A percentile compares a stretch with the other conserved stretches of the same genome.
These are phyloP conservation scores for Penicillium manginii DNA, from an alignment of 495 filamentous ascomycete genomes.

Conservation along the genomic window DNA sequence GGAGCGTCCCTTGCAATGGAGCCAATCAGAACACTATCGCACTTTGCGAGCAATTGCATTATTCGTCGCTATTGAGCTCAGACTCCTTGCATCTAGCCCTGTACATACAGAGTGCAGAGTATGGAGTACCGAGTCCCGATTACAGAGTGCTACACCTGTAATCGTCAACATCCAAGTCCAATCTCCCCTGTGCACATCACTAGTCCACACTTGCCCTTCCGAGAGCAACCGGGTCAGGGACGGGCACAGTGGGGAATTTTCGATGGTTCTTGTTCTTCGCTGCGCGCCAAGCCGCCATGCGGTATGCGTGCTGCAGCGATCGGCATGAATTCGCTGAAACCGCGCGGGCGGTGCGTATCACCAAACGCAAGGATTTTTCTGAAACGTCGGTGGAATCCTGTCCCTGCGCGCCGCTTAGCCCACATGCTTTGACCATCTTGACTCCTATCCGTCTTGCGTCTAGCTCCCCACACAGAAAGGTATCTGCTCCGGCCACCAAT, in stretches of 20 bases:
- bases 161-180: background rate
- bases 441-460: constrained; percentile 1
- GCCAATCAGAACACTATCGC: constrained; percentile 13
- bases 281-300: constrained; percentile 21
- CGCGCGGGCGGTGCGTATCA: constrained; percentile 14
- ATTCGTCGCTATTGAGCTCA: constrained; percentile 1
- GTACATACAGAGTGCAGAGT: background rate
- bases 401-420: constrained; percentile 1
- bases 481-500: background rate
- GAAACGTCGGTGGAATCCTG: constrained; percentile 32
- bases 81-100: constrained; percentile 3
- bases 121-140: background rate
- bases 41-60: constrained; percentile 22
- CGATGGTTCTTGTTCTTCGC: constrained; percentile 27
- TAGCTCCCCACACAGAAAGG: background rate
- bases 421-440: constrained; percentile 1
- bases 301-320: constrained; percentile 26
- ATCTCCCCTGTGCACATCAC: background rate
- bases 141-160: no score
- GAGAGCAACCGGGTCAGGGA: background rate
- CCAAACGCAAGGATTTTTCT: constrained; percentile 26
- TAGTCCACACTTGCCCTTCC: background rate
- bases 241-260: constrained; percentile 12
- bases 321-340: constrained; percentile 27
- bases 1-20: constrained; percentile 5